Evolutionary conservation across 2,329 filamentous ascomycete species (phyloP).

Genomic region (Cadophora malorum): DNA sequence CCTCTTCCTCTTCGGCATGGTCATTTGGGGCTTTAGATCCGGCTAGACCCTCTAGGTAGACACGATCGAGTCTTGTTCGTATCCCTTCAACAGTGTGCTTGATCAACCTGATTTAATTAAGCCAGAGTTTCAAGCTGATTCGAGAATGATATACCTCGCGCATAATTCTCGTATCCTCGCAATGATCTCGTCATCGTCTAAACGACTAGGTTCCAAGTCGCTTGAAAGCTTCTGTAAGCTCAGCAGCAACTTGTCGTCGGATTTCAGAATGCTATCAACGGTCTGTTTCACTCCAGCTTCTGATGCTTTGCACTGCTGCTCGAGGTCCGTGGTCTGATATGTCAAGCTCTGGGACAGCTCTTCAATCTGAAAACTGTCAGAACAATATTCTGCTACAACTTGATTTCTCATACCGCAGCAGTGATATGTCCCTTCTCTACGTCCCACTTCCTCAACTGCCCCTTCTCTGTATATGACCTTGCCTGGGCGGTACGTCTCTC

Average conservation of each 20-base stretch:
- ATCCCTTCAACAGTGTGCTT: constrained; percentile 63
- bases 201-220: constrained; percentile 61
- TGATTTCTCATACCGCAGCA: constrained; percentile 48
- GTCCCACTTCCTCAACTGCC: constrained; percentile 50
- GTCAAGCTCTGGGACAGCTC: constrained; percentile 55
- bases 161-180: constrained; percentile 64
- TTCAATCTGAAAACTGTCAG: constrained; percentile 50
- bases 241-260: constrained; percentile 69
- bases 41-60: constrained; percentile 58
- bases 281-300: constrained; percentile 55
- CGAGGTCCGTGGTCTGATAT: constrained; percentile 55
- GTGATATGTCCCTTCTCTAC: constrained; percentile 51
- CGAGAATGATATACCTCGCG: constrained; percentile 52
- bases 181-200: constrained; percentile 59
- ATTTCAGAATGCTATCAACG: constrained; percentile 57
- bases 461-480: constrained; percentile 49
- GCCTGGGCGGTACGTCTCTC: constrained; percentile 47
- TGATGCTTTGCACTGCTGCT: constrained; percentile 56
- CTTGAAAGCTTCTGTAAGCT: constrained; percentile 70
- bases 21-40: constrained; percentile 27
- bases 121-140: not conserved
- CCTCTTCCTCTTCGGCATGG: constrained; percentile 46
- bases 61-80: constrained; percentile 60
- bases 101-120: constrained; percentile 52
- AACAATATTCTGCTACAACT: not conserved